Percentiles rank a stretch among this genome's conserved stretches.
Evolutionary conservation across 768 basidiomycete genomes (phyloP).

Genomic region (Russula sp.): DNA sequence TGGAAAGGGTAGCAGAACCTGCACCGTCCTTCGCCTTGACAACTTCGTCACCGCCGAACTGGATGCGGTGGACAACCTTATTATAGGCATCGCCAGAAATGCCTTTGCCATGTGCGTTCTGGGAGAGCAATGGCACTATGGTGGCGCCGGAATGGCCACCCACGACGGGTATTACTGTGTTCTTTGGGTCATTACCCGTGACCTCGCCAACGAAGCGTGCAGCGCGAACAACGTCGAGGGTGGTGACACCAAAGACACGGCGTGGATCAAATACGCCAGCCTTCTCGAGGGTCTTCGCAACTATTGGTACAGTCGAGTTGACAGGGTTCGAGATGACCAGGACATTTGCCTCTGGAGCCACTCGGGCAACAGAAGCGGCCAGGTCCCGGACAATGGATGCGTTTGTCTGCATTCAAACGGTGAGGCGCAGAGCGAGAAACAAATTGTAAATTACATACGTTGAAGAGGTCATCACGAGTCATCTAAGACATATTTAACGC

Average conservation of each 20-base stretch:
- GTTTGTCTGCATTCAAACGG: conserved; percentile 62
- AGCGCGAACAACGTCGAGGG: conserved; percentile 96
- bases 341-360: conserved; percentile 87
- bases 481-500: conserved; percentile 49
- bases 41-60: conserved; percentile 97
- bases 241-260: conserved; percentile 93
- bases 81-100: conserved; percentile 72
- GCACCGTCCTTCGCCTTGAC: conserved; percentile 96
- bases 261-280: conserved; percentile 89
- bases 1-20: conserved; percentile 71
- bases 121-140: conserved; percentile 94
- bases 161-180: conserved; percentile 77
- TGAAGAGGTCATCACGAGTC: conserved; percentile 97
- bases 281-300: conserved; percentile 86
- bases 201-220: conserved; percentile 83
- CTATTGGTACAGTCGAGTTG: conserved; percentile 97
- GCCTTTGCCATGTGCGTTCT: conserved; percentile 64
- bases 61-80: conserved; percentile 87
- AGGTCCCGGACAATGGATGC: conserved; percentile 98
- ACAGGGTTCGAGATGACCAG: conserved; percentile 99
- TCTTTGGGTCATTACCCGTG: conserved; percentile 58
- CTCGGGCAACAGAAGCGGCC: conserved; percentile 80
- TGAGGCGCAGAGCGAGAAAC: conserved; percentile 5
- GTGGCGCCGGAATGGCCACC: conserved; percentile 98
- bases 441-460: conserved; percentile 52